These are phyloP conservation scores for Backusella liffmaniae DNA, from an alignment of 192 early-diverging fungal species.

Conservation along the genomic window DNA sequence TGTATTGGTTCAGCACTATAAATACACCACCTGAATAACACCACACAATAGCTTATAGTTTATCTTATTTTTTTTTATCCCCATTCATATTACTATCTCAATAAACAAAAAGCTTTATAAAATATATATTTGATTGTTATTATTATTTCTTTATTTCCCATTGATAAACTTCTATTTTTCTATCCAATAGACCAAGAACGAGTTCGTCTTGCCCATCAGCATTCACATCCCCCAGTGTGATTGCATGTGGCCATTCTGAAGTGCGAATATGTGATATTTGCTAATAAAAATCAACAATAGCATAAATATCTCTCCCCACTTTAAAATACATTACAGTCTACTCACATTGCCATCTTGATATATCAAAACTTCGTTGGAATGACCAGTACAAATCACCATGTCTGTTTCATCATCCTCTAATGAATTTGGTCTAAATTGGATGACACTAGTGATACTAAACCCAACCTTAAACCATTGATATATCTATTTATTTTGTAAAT, in stretches of 20 bases:
- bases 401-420: conserved; percentile 25
- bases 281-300: conserved; percentile 8
- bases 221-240: conserved; percentile 37
- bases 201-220: conserved; percentile 36
- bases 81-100: neutral
- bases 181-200: conserved; percentile 37
- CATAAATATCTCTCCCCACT: neutral
- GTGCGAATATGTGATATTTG: conserved; percentile 21
- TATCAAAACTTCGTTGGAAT: conserved; percentile 31
- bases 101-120: conserved; percentile 5
- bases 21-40: neutral
- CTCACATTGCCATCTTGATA: conserved; percentile 35
- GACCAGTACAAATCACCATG: conserved; percentile 35
- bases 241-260: conserved; percentile 34
- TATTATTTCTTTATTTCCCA: conserved; percentile 10
- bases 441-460: conserved; percentile 18
- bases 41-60: neutral
- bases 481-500: conserved; percentile 19
- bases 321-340: neutral
- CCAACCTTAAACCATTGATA: conserved; percentile 29
- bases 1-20: neutral
- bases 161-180: conserved; percentile 32
- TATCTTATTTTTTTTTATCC: conserved; percentile 2
- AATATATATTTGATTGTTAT: neutral
- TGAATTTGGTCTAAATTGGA: conserved; percentile 25